These are phyloP conservation scores for Desmodesmus armatus DNA, from an alignment of 139 green algal species.

Conservation along the genomic window DNA sequence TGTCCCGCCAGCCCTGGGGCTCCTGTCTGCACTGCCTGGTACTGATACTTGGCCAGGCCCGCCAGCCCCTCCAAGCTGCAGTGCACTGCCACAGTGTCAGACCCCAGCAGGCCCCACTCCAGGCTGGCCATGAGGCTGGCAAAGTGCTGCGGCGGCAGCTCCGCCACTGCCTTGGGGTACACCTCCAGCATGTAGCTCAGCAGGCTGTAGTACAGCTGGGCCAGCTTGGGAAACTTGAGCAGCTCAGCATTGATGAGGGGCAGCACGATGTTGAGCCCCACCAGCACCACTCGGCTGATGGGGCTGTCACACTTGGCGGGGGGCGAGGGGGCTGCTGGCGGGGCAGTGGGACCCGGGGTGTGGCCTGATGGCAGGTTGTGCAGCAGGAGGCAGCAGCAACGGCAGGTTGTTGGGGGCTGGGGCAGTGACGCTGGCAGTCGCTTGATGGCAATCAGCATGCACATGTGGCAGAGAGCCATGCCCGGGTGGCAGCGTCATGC, in stretches of 20 bases:
- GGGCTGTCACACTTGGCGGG: conserved; percentile 41
- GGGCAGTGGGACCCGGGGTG: background rate
- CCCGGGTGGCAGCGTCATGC: background rate
- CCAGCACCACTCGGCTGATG: conserved; percentile 78
- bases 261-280: conserved; percentile 83
- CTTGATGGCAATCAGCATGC: too few relatives aligned
- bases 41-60: conserved; percentile 59
- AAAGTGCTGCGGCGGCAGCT: conserved; percentile 66
- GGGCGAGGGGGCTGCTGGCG: too few relatives aligned
- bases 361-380: background rate
- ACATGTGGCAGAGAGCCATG: too few relatives aligned
- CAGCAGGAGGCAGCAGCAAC: background rate
- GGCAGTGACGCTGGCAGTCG: too few relatives aligned
- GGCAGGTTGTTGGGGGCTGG: background rate
- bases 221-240: conserved; percentile 86
- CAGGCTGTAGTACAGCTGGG: conserved; percentile 82
- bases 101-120: conserved; percentile 64
- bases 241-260: conserved; percentile 84
- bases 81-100: conserved; percentile 59
- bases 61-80: conserved; percentile 59
- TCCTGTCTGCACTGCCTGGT: background rate
- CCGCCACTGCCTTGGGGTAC: conserved; percentile 71
- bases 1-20: conserved; percentile 23
- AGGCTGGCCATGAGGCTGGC: conserved; percentile 67
- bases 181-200: conserved; percentile 86